Conservation (phyloP, 176 grass and related monocot genomes). For the Oryza glaberrima region DNA sequence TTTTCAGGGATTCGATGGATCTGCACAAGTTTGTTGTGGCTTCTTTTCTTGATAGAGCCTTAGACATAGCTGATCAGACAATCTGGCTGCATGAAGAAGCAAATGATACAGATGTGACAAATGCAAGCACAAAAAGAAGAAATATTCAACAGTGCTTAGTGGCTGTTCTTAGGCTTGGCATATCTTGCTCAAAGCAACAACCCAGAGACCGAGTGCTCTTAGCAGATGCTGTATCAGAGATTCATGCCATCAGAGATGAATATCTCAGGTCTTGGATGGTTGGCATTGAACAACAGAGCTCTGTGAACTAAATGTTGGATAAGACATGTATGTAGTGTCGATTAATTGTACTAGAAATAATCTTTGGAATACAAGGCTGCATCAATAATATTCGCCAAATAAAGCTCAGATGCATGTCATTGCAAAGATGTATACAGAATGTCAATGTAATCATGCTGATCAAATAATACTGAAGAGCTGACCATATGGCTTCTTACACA, state of each 20-base stretch:
- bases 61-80: neutral
- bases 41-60: neutral
- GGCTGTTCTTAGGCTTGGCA: neutral
- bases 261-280: neutral
- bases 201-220: neutral
- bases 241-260: slow-evolving; percentile 20
- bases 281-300: too few species aligned
- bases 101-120: neutral
- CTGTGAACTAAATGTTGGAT: too few species aligned
- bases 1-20: slow-evolving; percentile 17
- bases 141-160: neutral
- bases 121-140: neutral
- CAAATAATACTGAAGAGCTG: neutral
- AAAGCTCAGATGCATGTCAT: neutral
- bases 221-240: slow-evolving; percentile 5
- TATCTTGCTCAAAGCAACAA: slow-evolving; percentile 16
- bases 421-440: neutral
- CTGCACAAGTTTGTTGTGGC: slow-evolving; percentile 1
- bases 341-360: too few species aligned
- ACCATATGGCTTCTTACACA: neutral
- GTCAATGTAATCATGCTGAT: too few species aligned
- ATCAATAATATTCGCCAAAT: too few species aligned
- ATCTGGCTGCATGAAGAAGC: slow-evolving; percentile 18
- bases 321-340: too few species aligned
- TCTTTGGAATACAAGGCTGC: too few species aligned